Conservation (phyloP, 2,329 filamentous ascomycete genomes). For the Sodiomyces alkalinus region DNA sequence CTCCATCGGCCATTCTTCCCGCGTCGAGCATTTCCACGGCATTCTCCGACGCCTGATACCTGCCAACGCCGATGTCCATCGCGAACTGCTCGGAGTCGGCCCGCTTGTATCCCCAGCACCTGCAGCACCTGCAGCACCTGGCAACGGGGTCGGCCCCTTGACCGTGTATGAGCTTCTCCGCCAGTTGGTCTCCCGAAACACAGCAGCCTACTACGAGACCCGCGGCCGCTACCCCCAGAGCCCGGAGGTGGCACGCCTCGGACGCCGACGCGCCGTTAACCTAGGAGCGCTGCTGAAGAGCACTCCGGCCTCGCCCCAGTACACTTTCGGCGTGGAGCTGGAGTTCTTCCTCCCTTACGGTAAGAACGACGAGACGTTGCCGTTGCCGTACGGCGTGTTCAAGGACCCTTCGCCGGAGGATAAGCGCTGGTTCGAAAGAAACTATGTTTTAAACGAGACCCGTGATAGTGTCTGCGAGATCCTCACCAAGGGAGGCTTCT, state of each 20-base stretch:
- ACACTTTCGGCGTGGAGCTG: constrained; percentile 6
- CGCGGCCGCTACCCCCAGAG: neutral
- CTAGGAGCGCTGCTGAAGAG: neutral
- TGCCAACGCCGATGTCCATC: no score
- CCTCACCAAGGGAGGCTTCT: constrained; percentile 1
- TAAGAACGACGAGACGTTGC: neutral
- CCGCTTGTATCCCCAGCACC: no score
- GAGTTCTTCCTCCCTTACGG: constrained; percentile 4
- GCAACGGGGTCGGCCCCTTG: no score
- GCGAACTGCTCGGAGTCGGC: no score
- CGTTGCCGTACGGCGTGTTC: no score
- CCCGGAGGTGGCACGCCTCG: constrained; percentile 1
- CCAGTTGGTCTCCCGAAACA: neutral
- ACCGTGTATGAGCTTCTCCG: neutral
- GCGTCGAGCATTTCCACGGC: no score
- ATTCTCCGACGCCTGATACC: no score
- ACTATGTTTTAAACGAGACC: no score
- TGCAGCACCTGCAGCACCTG: no score
- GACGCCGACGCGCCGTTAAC: constrained; percentile 1
- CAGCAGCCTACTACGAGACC: constrained; percentile 1
- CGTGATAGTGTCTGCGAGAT: neutral
- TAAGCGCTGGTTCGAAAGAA: constrained; percentile 2
- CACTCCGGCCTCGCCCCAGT: neutral
- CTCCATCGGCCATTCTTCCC: no score
- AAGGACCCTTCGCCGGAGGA: neutral